A percentile compares a stretch with the other conserved stretches of the same genome.
Evolutionary conservation across 2,329 filamentous ascomycete genomes (phyloP).

Genomic region (Trichoderma citrinoviride): DNA sequence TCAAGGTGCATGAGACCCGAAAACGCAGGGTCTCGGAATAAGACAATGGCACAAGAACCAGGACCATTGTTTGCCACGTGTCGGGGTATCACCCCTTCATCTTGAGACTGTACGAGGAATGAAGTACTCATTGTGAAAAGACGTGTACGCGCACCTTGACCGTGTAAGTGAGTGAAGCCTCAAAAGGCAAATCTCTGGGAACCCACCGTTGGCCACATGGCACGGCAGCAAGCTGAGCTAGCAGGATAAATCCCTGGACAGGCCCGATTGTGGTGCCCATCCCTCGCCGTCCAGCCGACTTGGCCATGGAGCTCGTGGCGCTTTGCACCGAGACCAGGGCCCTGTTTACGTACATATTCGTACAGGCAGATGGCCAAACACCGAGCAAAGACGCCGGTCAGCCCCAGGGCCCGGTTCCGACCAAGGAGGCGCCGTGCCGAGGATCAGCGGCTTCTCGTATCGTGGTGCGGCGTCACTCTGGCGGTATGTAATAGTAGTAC

Average conservation of each 20-base stretch:
- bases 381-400: background rate
- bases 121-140: background rate
- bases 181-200: background rate
- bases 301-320: constrained; percentile 7
- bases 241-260: background rate
- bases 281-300: constrained; percentile 15
- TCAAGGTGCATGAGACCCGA: background rate
- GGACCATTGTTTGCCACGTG: constrained; percentile 5
- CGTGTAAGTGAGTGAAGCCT: background rate
- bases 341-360: constrained; percentile 8
- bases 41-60: background rate
- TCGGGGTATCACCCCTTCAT: background rate
- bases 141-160: background rate
- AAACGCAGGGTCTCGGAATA: background rate
- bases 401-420: background rate
- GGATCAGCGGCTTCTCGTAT: constrained; percentile 4
- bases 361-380: background rate
- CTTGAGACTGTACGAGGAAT: background rate
- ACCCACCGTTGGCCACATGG: constrained; percentile 6
- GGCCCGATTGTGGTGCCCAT: constrained; percentile 14
- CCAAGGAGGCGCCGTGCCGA: background rate
- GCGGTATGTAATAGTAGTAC: no score
- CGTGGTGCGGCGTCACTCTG: background rate
- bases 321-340: constrained; percentile 10
- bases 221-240: background rate